A percentile compares a stretch with the other conserved stretches of the same genome.
phyloP scores from a whole-genome alignment of 2,329 filamentous ascomycete species.

The Alternaria angustiovoidea region DNA sequence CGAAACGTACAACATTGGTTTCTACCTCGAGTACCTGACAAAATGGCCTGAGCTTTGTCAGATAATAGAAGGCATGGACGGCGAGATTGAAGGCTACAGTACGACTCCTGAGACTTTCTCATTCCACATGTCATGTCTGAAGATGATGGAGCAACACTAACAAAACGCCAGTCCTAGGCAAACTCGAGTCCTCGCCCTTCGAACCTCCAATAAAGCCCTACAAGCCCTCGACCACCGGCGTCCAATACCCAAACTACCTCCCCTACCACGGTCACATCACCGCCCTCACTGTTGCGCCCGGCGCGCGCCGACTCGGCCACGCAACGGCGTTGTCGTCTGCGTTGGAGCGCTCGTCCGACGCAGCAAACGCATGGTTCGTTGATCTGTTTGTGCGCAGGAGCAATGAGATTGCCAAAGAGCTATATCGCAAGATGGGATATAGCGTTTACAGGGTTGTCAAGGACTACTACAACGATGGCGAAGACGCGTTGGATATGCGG shows the following conservation, averaged over 20 bases:
- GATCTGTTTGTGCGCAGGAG: slow-evolving; percentile 92
- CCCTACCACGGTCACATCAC: slow-evolving; percentile 99
- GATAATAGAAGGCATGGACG: slow-evolving; percentile 83
- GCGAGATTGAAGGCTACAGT: slow-evolving; percentile 97
- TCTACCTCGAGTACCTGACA: slow-evolving; percentile 95
- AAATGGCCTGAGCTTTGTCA: slow-evolving; percentile 96
- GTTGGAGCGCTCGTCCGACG: slow-evolving; percentile 82
- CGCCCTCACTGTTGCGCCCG: slow-evolving; percentile 88
- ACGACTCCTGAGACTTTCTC: slow-evolving; percentile 25
- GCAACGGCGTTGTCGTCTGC: slow-evolving; percentile 83
- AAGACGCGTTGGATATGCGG: slow-evolving; percentile 97
- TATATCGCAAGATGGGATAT: slow-evolving; percentile 91
- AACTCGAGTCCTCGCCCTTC: slow-evolving; percentile 83
- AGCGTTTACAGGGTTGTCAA: slow-evolving; percentile 87
- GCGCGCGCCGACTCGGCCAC: slow-evolving; percentile 84
- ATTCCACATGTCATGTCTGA: background rate
- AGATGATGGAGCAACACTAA: background rate
- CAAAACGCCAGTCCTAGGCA: slow-evolving; percentile 80
- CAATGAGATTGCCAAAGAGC: slow-evolving; percentile 83
- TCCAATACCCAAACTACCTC: slow-evolving; percentile 73
- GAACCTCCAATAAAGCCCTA: slow-evolving; percentile 77
- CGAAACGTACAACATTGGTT: slow-evolving; percentile 95
- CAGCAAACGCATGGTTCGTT: slow-evolving; percentile 89
- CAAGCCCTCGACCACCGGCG: slow-evolving; percentile 58
- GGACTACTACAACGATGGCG: slow-evolving; percentile 93